Evolutionary conservation across 2,329 filamentous ascomycete genomes (phyloP).

Genomic region (Dactylellina leptospora): DNA sequence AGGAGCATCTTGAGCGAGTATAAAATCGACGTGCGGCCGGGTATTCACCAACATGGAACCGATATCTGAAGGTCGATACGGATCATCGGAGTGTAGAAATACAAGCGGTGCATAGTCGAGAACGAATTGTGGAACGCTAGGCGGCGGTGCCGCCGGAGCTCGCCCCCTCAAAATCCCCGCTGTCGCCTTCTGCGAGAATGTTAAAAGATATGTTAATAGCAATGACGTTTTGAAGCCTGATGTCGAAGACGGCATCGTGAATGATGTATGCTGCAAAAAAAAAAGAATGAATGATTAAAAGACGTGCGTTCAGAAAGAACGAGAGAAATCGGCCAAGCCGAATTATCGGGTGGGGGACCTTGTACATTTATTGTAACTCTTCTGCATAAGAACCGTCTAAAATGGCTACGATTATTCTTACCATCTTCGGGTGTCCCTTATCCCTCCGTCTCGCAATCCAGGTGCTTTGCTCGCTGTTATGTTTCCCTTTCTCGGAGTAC

Average conservation of each 20-base stretch:
- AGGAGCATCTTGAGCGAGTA: slow-evolving; percentile 59
- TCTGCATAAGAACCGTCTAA: background rate
- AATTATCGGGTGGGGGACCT: background rate
- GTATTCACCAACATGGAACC: slow-evolving; percentile 63
- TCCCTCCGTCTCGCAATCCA: background rate
- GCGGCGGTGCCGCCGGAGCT: background rate
- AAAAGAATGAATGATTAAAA: background rate
- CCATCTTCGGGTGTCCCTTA: background rate
- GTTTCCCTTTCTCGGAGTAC: background rate
- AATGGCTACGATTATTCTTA: background rate
- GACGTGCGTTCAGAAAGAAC: no score
- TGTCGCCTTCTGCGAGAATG: background rate
- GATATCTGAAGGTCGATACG: slow-evolving; percentile 65
- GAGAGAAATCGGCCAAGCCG: background rate
- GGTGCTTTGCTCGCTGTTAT: background rate
- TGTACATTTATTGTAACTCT: background rate
- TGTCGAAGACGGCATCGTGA: background rate
- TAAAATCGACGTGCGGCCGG: slow-evolving; percentile 62
- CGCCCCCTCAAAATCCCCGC: slow-evolving; percentile 8
- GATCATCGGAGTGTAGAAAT: slow-evolving; percentile 64
- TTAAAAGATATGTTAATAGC: background rate
- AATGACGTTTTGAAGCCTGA: slow-evolving; percentile 1
- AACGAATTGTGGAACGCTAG: slow-evolving; percentile 39
- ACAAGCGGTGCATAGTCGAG: slow-evolving; percentile 62
- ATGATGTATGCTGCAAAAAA: background rate